Percentiles rank a stretch among this genome's conserved stretches.
Evolutionary conservation across 2,329 filamentous ascomycete species (phyloP).

Genomic region (Paecilomyces sp.): DNA sequence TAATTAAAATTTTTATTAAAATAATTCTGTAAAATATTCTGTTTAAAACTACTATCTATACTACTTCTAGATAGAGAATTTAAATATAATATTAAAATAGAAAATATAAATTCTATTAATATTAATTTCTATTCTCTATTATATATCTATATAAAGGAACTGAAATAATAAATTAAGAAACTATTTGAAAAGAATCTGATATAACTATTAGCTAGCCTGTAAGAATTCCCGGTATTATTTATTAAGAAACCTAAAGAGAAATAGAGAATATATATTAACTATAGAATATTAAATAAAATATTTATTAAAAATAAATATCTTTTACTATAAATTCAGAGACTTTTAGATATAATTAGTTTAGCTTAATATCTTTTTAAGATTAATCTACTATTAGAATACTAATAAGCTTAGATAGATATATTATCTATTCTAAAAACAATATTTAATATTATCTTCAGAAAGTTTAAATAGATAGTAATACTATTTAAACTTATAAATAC

Average conservation of each 20-base stretch:
- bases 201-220: too few species aligned
- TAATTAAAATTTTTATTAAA: not conserved
- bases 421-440: not conserved
- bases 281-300: not conserved
- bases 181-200: too few species aligned
- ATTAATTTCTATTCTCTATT: too few species aligned
- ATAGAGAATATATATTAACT: not conserved
- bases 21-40: too few species aligned
- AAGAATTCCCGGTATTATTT: not conserved
- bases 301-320: not conserved
- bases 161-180: too few species aligned
- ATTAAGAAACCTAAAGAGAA: not conserved
- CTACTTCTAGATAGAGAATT: not conserved
- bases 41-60: too few species aligned
- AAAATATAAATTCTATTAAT: too few species aligned
- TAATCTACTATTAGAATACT: not conserved
- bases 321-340: not conserved
- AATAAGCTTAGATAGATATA: not conserved
- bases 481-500: not conserved
- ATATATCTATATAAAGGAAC: too few species aligned
- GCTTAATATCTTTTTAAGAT: not conserved
- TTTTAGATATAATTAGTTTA: not conserved
- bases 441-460: not conserved
- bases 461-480: not conserved
- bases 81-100: not conserved